phyloP scores from a whole-genome alignment of 331 rosid species.

The Acacia concinna region DNA sequence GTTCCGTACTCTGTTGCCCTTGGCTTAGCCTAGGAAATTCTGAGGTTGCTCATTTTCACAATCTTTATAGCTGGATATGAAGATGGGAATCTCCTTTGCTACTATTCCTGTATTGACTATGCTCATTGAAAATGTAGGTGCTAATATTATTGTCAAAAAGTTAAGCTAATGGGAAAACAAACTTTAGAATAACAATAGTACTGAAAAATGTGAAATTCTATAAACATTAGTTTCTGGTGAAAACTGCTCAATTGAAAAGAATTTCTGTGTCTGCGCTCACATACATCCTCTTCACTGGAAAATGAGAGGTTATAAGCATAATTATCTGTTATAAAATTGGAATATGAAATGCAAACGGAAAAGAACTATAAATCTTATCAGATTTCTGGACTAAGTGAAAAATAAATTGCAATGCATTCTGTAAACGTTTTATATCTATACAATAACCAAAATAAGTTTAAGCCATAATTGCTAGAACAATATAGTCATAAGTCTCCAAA shows the following conservation, averaged over 20 bases:
- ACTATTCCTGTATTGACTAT: not conserved
- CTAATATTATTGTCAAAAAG: not conserved
- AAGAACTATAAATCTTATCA: not conserved
- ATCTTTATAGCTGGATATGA: not conserved
- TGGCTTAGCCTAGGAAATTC: not conserved
- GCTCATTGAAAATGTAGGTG: not conserved
- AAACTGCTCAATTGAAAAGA: not conserved
- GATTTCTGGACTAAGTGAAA: not conserved
- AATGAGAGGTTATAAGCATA: not conserved
- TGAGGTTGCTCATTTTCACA: not conserved
- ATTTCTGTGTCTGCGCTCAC: not conserved
- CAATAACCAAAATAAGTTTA: not conserved
- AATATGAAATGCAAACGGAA: not conserved
- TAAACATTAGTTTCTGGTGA: not conserved
- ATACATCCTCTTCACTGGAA: not conserved
- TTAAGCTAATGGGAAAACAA: not conserved
- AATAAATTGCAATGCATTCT: not conserved
- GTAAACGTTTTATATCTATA: not conserved
- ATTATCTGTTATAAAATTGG: not conserved
- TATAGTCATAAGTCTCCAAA: not conserved
- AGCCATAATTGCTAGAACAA: not conserved
- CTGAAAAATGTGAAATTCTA: not conserved
- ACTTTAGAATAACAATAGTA: not conserved
- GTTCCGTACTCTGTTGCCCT: not conserved
- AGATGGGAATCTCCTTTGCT: not conserved